Conservation (phyloP, 768 basidiomycete genomes). For the Nidularia pulvinata region DNA sequence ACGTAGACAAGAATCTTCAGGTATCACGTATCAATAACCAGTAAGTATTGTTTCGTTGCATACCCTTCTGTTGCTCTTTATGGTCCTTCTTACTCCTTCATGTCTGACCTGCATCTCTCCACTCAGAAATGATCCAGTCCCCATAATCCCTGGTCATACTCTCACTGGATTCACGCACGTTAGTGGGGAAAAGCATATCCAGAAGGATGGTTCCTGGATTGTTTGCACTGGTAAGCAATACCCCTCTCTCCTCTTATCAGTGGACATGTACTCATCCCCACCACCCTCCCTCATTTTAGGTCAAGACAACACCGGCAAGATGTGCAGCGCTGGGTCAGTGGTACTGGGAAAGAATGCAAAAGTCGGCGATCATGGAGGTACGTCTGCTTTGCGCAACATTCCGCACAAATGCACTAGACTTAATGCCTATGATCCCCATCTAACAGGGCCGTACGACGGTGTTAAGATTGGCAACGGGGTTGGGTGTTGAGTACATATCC, state of each 20-base stretch:
- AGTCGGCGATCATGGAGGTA: too few species aligned
- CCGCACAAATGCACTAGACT: too few species aligned
- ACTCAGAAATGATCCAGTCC: not conserved
- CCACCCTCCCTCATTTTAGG: not conserved
- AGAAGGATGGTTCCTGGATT: not conserved
- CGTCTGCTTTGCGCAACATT: too few species aligned
- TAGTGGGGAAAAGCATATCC: not conserved
- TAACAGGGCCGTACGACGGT: not conserved
- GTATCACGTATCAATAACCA: not conserved
- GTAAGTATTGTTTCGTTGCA: not conserved
- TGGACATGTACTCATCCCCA: not conserved
- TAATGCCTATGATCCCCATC: not conserved
- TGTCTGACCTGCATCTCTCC: not conserved
- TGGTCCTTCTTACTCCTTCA: too few species aligned
- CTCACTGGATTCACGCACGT: not conserved
- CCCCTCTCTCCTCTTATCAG: not conserved
- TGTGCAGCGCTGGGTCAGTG: too few species aligned
- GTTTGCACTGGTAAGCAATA: not conserved
- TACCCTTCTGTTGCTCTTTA: not conserved
- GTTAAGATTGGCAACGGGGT: not conserved
- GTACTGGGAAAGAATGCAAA: too few species aligned
- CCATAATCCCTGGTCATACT: not conserved
- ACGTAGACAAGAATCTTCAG: not conserved
- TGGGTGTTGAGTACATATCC: not conserved
- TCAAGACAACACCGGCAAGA: not conserved